A percentile compares a stretch with the other conserved stretches of the same genome.
phyloP scores from a whole-genome alignment of 768 basidiomycete genomes.

The Tylopilus subfusipes region DNA sequence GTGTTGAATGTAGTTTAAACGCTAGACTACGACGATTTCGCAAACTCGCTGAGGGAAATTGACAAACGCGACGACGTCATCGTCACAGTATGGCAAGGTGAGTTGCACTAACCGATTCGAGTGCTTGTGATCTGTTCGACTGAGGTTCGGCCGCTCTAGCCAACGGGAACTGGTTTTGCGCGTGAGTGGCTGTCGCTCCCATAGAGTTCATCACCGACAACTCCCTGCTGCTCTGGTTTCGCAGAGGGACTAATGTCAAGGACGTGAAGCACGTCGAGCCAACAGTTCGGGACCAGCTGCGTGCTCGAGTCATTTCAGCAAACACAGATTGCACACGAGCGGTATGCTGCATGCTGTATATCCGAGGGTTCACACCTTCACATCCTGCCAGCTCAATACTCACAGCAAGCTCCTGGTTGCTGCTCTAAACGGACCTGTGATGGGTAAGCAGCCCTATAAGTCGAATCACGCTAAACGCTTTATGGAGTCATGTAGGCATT shows the following conservation, averaged over 20 bases:
- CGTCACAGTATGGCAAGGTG: slow-evolving; percentile 68
- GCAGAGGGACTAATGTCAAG: slow-evolving; percentile 60
- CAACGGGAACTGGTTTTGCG: slow-evolving; percentile 70
- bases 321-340: slow-evolving; percentile 63
- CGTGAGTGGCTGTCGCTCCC: slow-evolving; percentile 42
- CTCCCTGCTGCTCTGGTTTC: neutral
- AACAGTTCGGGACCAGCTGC: slow-evolving; percentile 45
- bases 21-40: slow-evolving; percentile 61
- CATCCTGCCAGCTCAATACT: slow-evolving; percentile 48
- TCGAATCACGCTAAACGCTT: neutral
- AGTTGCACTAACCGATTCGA: neutral
- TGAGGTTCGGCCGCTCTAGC: slow-evolving; percentile 33
- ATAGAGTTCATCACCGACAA: neutral
- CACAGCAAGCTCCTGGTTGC: slow-evolving; percentile 70
- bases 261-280: slow-evolving; percentile 9
- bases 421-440: slow-evolving; percentile 70
- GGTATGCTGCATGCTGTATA: slow-evolving; percentile 35
- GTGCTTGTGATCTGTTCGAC: neutral
- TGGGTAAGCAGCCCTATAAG: slow-evolving; percentile 44
- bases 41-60: slow-evolving; percentile 53
- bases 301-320: slow-evolving; percentile 43
- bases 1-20: neutral
- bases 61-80: slow-evolving; percentile 59
- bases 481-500: slow-evolving; percentile 44
- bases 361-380: neutral